Percentiles rank a stretch among this genome's conserved stretches.
These are phyloP conservation scores for Tricholoma furcatifolium DNA, from an alignment of 768 basidiomycete species.

Conservation along the genomic window DNA sequence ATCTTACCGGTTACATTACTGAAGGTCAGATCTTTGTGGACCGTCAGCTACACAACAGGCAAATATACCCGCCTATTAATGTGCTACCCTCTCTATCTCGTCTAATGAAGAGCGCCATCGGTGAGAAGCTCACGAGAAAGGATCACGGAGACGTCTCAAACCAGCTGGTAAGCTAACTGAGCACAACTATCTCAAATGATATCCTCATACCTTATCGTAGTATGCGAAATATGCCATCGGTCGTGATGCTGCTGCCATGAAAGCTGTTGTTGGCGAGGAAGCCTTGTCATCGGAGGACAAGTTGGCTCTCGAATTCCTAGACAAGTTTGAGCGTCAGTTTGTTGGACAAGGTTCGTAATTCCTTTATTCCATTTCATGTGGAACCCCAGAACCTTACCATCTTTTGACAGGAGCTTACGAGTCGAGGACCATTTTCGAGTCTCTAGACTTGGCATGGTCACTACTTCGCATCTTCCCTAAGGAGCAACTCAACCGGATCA, in stretches of 20 bases:
- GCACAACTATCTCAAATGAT: neutral
- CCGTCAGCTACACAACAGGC: constrained; percentile 93
- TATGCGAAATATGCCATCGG: constrained; percentile 99
- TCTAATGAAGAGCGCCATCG: constrained; percentile 99
- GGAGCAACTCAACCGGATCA: constrained; percentile 97
- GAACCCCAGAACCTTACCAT: constrained; percentile 13
- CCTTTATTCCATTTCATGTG: constrained; percentile 4
- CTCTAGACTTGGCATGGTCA: constrained; percentile 95
- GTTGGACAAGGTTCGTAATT: constrained; percentile 82
- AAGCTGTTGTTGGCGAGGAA: constrained; percentile 99
- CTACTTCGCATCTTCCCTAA: constrained; percentile 98
- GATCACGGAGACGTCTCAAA: constrained; percentile 99
- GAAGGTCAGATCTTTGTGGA: constrained; percentile 99
- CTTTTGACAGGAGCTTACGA: constrained; percentile 77
- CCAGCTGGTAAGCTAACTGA: constrained; percentile 70
- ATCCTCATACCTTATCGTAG: constrained; percentile 34
- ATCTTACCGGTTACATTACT: constrained; percentile 98
- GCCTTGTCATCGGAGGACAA: constrained; percentile 94
- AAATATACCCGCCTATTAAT: constrained; percentile 99
- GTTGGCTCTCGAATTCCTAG: constrained; percentile 93
- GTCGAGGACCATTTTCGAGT: constrained; percentile 94
- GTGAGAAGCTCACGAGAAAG: constrained; percentile 94
- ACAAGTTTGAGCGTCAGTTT: constrained; percentile 97
- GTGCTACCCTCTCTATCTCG: constrained; percentile 97
- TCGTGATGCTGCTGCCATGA: constrained; percentile 96